Base-by-base conservation (phyloP, 192 early-diverging fungal species). In the Backusella luteola region DNA sequence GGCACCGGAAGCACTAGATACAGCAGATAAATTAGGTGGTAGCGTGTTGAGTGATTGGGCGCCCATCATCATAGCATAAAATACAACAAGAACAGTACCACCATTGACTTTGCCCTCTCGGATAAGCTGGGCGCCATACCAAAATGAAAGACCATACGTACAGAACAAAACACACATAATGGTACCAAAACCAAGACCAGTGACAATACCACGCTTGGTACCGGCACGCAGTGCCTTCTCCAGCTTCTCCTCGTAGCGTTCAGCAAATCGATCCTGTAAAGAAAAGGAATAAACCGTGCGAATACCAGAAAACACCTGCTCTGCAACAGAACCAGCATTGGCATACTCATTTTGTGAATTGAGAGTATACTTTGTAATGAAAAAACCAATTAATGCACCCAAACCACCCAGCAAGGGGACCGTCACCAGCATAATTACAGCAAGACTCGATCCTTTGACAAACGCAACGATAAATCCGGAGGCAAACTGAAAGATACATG, bases 241-340 rank as follows among this genome's bases (percentile, higher is more conserved):
- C 0, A 96, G 81, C 83, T 89, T 79, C 19, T 77, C 66, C 6
- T 79, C 76, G 80, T 94, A 97, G 9, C 89, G 81, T 66, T 77
- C 73, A 21, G 85, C 63, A 76, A 93, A 93, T 53, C 91, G 90
- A 35, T 91, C 81, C 82, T 96, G 87, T 1, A 88, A 89, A 59
- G 89, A 90, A 84, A 97, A 97, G 2, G 96, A 88, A 72, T 87
- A 88, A n/a, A 98, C 92, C 4, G 96, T 98, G 66, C 94, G 89
- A 53, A 97, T 94, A 11, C 88, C 86, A 14, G 90, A 80, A 46
- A 98, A 80, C 0, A 91, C 94, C 74, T 98, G 93, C 78, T 94
- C 90, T 0, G 96, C 97, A 36, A 97, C 86, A 6, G 88, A 89
- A 42, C 95, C 95, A 4, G 96, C 96, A 42, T 81, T 85, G 9